Base-by-base conservation (phyloP, 441 rosid species). In the Pelargonium fulgidum region DNA sequence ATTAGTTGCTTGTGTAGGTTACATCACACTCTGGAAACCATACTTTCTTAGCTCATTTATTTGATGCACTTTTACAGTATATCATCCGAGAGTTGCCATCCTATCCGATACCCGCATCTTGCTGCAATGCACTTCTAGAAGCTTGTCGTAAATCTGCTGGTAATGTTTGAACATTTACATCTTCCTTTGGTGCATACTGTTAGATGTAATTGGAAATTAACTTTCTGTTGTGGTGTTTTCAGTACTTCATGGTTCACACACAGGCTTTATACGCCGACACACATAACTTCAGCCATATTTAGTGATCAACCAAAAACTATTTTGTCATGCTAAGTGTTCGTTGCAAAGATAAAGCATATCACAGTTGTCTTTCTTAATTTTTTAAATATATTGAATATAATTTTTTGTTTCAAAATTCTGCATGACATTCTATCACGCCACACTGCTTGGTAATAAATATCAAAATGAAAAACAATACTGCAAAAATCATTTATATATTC, bases 61-160 rank as follows among this genome's bases (percentile, higher is more conserved):
- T 76, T 64, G 62, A 71, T 66, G 29, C 71, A 78, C 71, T 73
- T 71, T 76, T 70, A 63, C 89, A 95, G 99, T 95, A 87, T 83
- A 81, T 95, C 75, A 82, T 92, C 64, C 90, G 99, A 17, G 99
- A 95, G 76, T 77, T 95, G 86, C 98, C 99, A 63, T 95, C 99
- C 66, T 89, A 98, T 78, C 98, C 99, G 3, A 95, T 95, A 72
- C 99, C 99, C 68, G 95, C 99, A 79, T 89, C 98, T 54, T 95
- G 99, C 81, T 95, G 99, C 86, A 89, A 88, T 64, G 99, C 96
- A 22, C 89, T 95, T 67, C 86, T 95, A 41, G 90, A 87, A 81
- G 92, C 99, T 73, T 89, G 88, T 85, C 87, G 99, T 89, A 90
- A 90, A 97, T 86, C 64, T 72, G 67, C 72, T 68, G 42, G 58